These are phyloP conservation scores for Astraeus odoratus DNA, from an alignment of 768 basidiomycete species.

Conservation along the genomic window DNA sequence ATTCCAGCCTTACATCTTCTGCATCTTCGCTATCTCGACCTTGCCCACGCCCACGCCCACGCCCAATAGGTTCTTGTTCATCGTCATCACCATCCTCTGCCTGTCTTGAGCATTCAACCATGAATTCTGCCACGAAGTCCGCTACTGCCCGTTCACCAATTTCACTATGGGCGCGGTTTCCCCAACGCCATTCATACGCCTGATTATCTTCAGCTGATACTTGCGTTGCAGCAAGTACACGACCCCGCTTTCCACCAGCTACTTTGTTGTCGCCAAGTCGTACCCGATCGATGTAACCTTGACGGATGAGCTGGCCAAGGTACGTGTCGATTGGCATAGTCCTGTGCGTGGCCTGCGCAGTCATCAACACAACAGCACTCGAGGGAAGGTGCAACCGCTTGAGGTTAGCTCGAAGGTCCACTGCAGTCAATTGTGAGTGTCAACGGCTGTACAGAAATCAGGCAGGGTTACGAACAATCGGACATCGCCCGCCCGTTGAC, in stretches of 20 bases:
- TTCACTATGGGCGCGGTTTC: conserved; percentile 70
- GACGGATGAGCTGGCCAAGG: conserved; percentile 55
- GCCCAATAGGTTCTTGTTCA: conserved; percentile 17
- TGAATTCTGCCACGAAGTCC: conserved; percentile 74
- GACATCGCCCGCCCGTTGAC: conserved; percentile 66
- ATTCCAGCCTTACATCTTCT: conserved; percentile 33
- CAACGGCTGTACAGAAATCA: not conserved
- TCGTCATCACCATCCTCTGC: conserved; percentile 22
- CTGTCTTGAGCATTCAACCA: conserved; percentile 41
- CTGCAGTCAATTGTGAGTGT: conserved; percentile 31
- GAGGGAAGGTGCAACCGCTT: conserved; percentile 60
- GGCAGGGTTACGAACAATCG: conserved; percentile 51
- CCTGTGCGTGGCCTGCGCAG: conserved; percentile 42
- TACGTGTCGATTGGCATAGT: conserved; percentile 56
- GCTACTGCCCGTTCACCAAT: conserved; percentile 74
- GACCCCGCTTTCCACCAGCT: conserved; percentile 46
- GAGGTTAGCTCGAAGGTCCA: conserved; percentile 63
- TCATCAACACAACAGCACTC: conserved; percentile 43
- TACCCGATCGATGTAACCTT: conserved; percentile 73
- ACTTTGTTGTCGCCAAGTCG: conserved; percentile 43
- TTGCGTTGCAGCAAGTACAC: conserved; percentile 38
- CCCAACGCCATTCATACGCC: conserved; percentile 81
- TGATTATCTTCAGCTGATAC: conserved; percentile 25
- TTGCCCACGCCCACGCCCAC: conserved; percentile 12
- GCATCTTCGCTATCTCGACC: conserved; percentile 16